phyloP scores from a whole-genome alignment of 108 stramenopile genomes.

The Cyclotella atomus region DNA sequence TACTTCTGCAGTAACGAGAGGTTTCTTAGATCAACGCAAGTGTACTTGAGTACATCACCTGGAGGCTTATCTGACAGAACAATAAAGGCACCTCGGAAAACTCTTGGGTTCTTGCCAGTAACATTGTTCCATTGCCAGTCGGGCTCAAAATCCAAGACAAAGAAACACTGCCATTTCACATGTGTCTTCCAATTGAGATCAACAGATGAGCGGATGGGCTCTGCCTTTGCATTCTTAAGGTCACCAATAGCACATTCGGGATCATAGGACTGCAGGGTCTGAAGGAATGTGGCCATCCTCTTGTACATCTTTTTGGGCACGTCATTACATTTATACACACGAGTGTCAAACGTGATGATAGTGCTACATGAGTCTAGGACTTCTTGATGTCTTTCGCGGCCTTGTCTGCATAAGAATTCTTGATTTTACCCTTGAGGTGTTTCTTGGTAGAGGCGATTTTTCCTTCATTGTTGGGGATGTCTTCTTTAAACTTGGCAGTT shows the following conservation, averaged over 20 bases:
- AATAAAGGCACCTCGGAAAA: background rate
- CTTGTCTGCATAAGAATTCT: background rate
- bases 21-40: background rate
- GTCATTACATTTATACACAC: background rate
- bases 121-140: background rate
- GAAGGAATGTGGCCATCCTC: background rate
- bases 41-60: background rate
- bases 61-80: background rate
- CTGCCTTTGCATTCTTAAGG: background rate
- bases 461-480: constrained; percentile 5
- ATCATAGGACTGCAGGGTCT: background rate
- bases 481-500: constrained; percentile 1
- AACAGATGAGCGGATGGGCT: background rate
- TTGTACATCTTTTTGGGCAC: background rate
- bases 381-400: background rate
- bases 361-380: background rate
- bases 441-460: background rate
- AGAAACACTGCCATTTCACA: background rate
- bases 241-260: background rate
- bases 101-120: background rate
- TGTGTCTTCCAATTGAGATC: background rate
- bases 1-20: background rate
- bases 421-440: background rate
- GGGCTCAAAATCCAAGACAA: background rate
- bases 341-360: background rate